These are phyloP conservation scores for Calonectria hawksworthii DNA, from an alignment of 2,329 filamentous ascomycete genomes.

Conservation along the genomic window DNA sequence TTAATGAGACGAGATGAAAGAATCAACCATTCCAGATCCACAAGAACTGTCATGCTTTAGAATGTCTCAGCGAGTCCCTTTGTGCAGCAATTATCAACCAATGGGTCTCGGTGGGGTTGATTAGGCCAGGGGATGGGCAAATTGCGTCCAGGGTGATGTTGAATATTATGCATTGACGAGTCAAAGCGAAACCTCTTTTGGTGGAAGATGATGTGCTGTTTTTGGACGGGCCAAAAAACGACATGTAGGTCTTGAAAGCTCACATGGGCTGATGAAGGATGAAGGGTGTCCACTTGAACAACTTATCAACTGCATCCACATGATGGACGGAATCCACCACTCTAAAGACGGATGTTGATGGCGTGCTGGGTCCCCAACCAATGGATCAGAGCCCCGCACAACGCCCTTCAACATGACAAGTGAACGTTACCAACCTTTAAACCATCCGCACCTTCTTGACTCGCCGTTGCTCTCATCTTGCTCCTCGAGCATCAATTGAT, in stretches of 20 bases:
- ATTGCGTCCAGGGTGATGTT: neutral
- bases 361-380: constrained; percentile 7
- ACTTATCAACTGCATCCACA: constrained; percentile 10
- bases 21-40: constrained; percentile 9
- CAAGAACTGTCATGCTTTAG: neutral
- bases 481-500: neutral
- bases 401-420: constrained; percentile 13
- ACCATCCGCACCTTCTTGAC: neutral
- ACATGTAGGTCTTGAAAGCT: neutral
- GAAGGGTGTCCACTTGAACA: neutral
- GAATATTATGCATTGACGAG: neutral
- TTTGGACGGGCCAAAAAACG: neutral
- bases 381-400: constrained; percentile 13
- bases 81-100: neutral
- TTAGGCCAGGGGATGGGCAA: neutral
- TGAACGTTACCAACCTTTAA: neutral
- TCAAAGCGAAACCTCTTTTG: neutral
- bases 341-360: constrained; percentile 7
- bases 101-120: neutral
- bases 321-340: constrained; percentile 10
- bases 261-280: constrained; percentile 39
- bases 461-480: neutral
- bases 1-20: constrained; percentile 42
- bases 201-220: neutral
- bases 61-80: constrained; percentile 1